Base-by-base conservation (phyloP, 352 stramenopile genomes). In the Globisporangium alternatum region DNA sequence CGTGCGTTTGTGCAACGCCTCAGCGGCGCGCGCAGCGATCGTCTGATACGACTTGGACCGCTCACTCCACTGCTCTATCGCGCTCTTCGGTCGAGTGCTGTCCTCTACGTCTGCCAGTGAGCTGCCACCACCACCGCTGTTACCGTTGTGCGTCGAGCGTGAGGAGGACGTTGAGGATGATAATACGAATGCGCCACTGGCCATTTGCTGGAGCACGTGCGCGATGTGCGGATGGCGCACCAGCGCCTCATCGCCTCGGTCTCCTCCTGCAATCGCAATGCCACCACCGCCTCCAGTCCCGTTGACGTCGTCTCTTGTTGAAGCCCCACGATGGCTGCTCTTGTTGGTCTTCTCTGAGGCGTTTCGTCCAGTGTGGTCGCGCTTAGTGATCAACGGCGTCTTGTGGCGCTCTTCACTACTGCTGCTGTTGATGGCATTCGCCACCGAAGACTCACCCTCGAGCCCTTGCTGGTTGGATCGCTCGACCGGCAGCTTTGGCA, bases 151-250 rank as follows among this genome's bases (percentile, higher is more conserved):
- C 1, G 30, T 19, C 15, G 21, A 44, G 22, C 56, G 56, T 21
- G 39, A 51, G 6, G 49, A 41, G 3, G 30, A 37, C 19, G 49
- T 31, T 35, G 43, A 43, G 47, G 33, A 44, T 10, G 31, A 60
- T 5, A 35, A 43, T 21, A 25, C 39, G 12, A 47, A 59, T 0
- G 62, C 60, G 10, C 67, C 65, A n/a, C 52, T 54, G 0, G 35
- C 31, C 15, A 89, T 66, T 5, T 66, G 25, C 57, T 84, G 76
- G 25, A 89, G 59, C 28, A 77, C 68, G 4, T 80, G 70, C 15
- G 63, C 62, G 19, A 87, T 77, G 30, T 89, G 74, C 19, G 77
- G 76, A 56, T 87, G 80, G 5, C 71, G 76, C 6, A 68, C 47
- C 19, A 72, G 68, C 28, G 77, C 56, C 31, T 85, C 75, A 21